These are phyloP conservation scores for Ophiocordyceps camponoti-rufipedis DNA, from an alignment of 2,329 filamentous ascomycete genomes.

Conservation along the genomic window DNA sequence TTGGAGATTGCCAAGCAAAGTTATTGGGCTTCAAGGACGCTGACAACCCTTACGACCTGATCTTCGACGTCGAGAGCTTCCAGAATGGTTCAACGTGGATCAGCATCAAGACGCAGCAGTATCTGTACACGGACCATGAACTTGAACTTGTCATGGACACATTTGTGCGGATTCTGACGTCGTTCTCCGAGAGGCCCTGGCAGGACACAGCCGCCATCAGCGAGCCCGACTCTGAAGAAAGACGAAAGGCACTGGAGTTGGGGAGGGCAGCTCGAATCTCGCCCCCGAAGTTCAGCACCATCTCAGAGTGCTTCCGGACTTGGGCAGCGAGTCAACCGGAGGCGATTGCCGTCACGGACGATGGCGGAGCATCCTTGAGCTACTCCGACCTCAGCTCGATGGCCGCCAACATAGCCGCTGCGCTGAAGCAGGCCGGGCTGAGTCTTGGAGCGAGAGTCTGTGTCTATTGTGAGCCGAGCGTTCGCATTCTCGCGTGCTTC, in stretches of 20 bases:
- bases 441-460: background rate
- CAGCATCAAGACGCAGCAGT: slow-evolving; percentile 1
- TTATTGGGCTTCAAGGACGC: slow-evolving; percentile 1
- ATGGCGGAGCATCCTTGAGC: background rate
- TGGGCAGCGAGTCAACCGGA: slow-evolving; percentile 1
- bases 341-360: slow-evolving; percentile 1
- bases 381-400: slow-evolving; percentile 1
- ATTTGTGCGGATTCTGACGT: background rate
- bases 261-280: background rate
- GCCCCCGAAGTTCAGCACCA: background rate
- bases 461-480: slow-evolving; percentile 1
- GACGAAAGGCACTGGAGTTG: background rate
- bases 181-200: background rate
- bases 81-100: slow-evolving; percentile 1
- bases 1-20: background rate
- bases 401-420: background rate
- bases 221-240: background rate
- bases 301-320: slow-evolving; percentile 1
- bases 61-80: slow-evolving; percentile 1
- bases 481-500: background rate
- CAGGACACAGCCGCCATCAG: background rate
- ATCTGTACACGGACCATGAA: slow-evolving; percentile 1
- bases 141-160: background rate
- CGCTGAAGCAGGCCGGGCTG: background rate
- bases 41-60: slow-evolving; percentile 1